A percentile compares a stretch with the other conserved stretches of the same genome.
These are phyloP conservation scores for Pyricularia grisea DNA, from an alignment of 2,329 filamentous ascomycete species.

Conservation along the genomic window DNA sequence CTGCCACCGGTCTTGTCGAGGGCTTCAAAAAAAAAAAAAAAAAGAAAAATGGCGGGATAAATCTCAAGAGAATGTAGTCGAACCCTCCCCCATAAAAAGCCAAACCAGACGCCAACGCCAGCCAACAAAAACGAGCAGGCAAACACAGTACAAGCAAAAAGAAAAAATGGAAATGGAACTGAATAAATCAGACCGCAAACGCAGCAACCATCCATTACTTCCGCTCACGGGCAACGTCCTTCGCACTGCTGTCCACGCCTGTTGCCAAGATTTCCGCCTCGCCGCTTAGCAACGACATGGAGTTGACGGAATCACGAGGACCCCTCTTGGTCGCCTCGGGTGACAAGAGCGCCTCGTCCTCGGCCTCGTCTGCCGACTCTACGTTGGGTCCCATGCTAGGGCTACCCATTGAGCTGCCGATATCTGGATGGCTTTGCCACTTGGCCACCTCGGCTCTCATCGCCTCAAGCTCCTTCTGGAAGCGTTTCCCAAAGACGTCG, in stretches of 20 bases:
- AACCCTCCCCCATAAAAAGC: neutral
- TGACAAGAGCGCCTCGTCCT: conserved; percentile 11
- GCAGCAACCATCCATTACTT: neutral
- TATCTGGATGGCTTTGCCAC: conserved; percentile 61
- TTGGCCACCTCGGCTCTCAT: conserved; percentile 82
- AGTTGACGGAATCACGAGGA: conserved; percentile 31
- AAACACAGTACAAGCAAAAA: neutral
- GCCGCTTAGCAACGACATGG: conserved; percentile 47
- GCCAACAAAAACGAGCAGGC: neutral
- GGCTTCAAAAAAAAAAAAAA: neutral
- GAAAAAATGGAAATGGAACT: neutral
- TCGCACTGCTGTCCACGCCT: conserved; percentile 27
- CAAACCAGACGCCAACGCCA: neutral
- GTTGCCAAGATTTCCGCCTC: conserved; percentile 21
- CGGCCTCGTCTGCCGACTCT: conserved; percentile 9
- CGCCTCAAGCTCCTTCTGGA: conserved; percentile 90
- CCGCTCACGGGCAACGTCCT: conserved; percentile 36
- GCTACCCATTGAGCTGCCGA: conserved; percentile 19
- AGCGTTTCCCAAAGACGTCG: conserved; percentile 91
- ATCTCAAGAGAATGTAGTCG: neutral
- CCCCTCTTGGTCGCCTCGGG: conserved; percentile 10
- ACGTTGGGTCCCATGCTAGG: conserved; percentile 27
- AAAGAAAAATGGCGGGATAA: neutral
- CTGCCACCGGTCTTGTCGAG: neutral
- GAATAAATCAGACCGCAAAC: neutral